Evolutionary conservation across 148 eudicot genomes (phyloP), one percentile per base, ranked within the genome.

Genomic region (Camellia sinensis): DNA sequence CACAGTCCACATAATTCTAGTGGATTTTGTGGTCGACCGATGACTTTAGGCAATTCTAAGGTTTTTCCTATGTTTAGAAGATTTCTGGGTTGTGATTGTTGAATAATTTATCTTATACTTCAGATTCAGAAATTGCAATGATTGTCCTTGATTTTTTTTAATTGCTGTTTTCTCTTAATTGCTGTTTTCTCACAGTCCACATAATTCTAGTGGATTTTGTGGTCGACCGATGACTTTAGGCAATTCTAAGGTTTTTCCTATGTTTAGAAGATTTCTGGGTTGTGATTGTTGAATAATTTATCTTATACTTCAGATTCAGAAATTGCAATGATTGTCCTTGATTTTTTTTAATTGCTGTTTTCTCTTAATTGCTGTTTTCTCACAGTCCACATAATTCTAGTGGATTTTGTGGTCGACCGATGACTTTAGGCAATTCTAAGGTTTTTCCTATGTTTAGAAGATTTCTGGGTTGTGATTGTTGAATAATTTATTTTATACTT

Each of bases 221-320:
- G 75, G 75, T 68, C 59, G 59, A 14, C 43, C 68, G 17, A 41
- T 78, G 61, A 54, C 22, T 40, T 5, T 40, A 40, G 44, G 44
- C 6, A 67, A 19, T 75, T 59, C 19, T 48, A 41, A n/a, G 61
- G 48, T 50, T 50, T 67, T 9, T 57, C 21, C 22, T 9, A 45
- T 60, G 19, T 11, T 62, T n/a, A 40, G 64, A 56, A 60, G 78
- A 75, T 75, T 29, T 65, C 19, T 29, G 3, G 13, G 37, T 19
- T 50, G 12, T 75, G 6, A 43, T 79, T 54, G 67, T 60, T 17
- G 54, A 57, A 73, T 56, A 41, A 76, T 37, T 77, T 71, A 15
- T 81, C 46, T 29, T 7, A 6, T 60, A 37, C 22, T 64, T 54
- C 63, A 52, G 67, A 76, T 64, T 22, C 43, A 10, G 44, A 67